phyloP scores from a whole-genome alignment of 345 rosid species.

The Gossypium thurberi region DNA sequence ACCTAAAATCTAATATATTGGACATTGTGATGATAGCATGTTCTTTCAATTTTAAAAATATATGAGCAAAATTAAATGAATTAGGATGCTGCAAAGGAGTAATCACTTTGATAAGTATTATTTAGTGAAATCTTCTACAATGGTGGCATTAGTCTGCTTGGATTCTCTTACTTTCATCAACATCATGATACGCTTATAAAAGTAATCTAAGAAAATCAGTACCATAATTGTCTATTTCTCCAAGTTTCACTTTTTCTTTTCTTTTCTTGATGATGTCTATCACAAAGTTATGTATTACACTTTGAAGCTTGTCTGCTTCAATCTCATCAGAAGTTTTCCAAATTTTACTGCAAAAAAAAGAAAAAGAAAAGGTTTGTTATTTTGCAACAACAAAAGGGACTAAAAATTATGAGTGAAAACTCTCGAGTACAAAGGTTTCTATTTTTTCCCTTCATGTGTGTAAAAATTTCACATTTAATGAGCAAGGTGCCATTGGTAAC shows the following conservation, averaged over 20 bases:
- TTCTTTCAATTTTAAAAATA: background rate
- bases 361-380: too few species aligned
- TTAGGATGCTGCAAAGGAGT: background rate
- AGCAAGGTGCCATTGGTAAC: conserved; percentile 17
- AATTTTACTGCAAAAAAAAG: background rate
- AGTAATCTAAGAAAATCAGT: background rate
- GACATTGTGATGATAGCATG: background rate
- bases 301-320: background rate
- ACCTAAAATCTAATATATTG: background rate
- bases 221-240: background rate
- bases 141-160: too few species aligned
- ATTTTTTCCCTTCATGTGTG: too few species aligned
- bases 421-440: too few species aligned
- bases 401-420: background rate
- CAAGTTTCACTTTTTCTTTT: background rate
- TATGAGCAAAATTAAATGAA: background rate
- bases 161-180: background rate
- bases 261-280: background rate
- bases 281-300: background rate
- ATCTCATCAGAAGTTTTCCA: background rate
- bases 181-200: background rate
- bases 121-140: background rate
- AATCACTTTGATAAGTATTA: background rate
- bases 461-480: conserved; percentile 20
- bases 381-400: too few species aligned